Evolutionary conservation across 345 rosid genomes (phyloP).

Genomic region (Pistacia vera): DNA sequence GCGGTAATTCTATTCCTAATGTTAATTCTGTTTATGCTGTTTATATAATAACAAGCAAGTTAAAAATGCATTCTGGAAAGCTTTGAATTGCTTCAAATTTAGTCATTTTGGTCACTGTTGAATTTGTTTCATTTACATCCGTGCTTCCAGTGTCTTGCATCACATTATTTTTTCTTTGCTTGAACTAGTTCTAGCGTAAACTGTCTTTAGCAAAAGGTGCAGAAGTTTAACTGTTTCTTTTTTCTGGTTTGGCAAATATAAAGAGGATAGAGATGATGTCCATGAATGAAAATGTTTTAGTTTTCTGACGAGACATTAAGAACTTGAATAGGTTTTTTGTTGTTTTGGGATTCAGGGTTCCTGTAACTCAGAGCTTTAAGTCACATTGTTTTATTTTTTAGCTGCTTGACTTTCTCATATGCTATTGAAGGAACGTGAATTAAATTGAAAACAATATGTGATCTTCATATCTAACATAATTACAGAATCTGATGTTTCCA

Average conservation of each 20-base stretch:
- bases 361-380: not conserved
- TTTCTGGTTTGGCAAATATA: too few species aligned
- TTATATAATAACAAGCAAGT: not conserved
- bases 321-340: conserved; percentile 8
- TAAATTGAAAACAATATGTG: not conserved
- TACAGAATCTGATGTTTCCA: not conserved
- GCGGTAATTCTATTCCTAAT: conserved; percentile 59
- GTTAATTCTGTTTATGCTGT: conserved; percentile 4
- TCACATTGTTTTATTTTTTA: not conserved
- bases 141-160: not conserved
- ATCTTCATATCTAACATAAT: not conserved
- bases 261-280: too few species aligned
- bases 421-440: not conserved
- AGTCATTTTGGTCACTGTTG: not conserved
- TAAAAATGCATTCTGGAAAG: not conserved
- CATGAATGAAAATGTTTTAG: too few species aligned
- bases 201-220: too few species aligned
- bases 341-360: not conserved
- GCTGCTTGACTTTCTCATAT: not conserved
- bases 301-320: not conserved
- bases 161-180: too few species aligned
- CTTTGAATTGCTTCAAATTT: not conserved
- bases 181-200: too few species aligned
- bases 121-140: not conserved
- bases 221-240: too few species aligned